Base-by-base conservation (phyloP, 257 asterid genomes). In the Solanum chmielewskii region DNA sequence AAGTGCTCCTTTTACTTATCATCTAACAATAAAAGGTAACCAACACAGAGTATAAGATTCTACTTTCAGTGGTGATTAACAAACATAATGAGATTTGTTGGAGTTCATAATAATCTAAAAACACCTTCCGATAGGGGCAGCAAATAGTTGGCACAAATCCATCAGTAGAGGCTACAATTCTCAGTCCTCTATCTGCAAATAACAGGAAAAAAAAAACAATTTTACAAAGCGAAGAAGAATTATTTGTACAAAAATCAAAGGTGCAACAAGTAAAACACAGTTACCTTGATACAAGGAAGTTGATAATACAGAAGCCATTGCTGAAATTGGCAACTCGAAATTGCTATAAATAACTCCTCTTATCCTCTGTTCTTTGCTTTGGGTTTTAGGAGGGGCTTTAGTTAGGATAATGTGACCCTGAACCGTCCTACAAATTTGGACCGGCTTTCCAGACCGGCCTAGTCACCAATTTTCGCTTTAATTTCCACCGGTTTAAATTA, bases 181-280 rank as follows among this genome's bases (percentile, higher is more conserved):
- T 82, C 62, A 86, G 80, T 75, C 89, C 91, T 85, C 88, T 85
- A 83, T 89, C 91, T 89, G 89, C 86, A 88, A 83, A 76, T 83
- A 20, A 33, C 52, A 35, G 15, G 1, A 27, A 27, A 59, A 56
- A n/a, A 12, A 39, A 10, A 2, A 9, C 41, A 64, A 64, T 78
- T 45, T 27, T 27, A 78, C 39, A 27, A 15, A 47, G 41, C 66
- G 47, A 31, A 31, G 25, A 45, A 77, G 41, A 33, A 8, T 8
- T 15, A 31, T 52, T 37, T 52, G 0, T 0, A 0, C 2, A 10
- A 14, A 16, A 44, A 18, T 16, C 23, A 78, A 78, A 45, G 66
- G 10, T 45, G 66, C 9, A 78, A 20, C 21, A 39, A 78, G 62
- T 76, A 18, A 8, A 27, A 42, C 25, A 45, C 3, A 15, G 84